These are phyloP conservation scores for Rhizophagus prolifer DNA, from an alignment of 192 early-diverging fungal genomes.

Conservation along the genomic window DNA sequence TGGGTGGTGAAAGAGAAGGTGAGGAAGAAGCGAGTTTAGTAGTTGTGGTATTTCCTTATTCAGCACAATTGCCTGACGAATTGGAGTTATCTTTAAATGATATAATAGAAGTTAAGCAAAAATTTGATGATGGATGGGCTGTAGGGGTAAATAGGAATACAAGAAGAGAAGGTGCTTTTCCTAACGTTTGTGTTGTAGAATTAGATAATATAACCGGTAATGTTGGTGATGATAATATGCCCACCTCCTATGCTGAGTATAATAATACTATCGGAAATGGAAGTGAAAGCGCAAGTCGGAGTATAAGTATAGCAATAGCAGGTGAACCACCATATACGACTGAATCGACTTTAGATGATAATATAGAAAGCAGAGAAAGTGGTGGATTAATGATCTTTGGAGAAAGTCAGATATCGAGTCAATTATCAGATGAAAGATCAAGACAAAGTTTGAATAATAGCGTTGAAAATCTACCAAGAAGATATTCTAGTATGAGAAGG, in stretches of 20 bases:
- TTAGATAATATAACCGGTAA: background rate
- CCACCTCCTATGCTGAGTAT: too few relatives aligned
- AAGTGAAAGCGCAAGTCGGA: background rate
- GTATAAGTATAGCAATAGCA: background rate
- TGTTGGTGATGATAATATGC: background rate
- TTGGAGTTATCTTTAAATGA: constrained; percentile 70
- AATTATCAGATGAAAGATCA: background rate
- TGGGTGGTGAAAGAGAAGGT: background rate
- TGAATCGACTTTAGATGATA: background rate
- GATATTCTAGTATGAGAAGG: background rate
- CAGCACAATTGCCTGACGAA: constrained; percentile 74
- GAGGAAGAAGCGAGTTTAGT: background rate
- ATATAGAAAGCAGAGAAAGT: background rate
- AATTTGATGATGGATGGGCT: constrained; percentile 92
- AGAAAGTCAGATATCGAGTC: background rate
- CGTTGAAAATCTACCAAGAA: background rate
- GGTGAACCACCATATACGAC: too few relatives aligned
- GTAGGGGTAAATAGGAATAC: constrained; percentile 77
- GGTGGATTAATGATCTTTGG: background rate
- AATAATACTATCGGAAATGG: too few relatives aligned
- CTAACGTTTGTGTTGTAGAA: constrained; percentile 67
- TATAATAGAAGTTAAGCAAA: constrained; percentile 64
- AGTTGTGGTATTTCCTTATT: constrained; percentile 49
- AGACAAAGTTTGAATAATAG: background rate
- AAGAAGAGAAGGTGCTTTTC: constrained; percentile 76